A percentile compares a stretch with the other conserved stretches of the same genome.
Conservation (phyloP, 257 asterid genomes). For the Schizonepeta tenuifolia region DNA sequence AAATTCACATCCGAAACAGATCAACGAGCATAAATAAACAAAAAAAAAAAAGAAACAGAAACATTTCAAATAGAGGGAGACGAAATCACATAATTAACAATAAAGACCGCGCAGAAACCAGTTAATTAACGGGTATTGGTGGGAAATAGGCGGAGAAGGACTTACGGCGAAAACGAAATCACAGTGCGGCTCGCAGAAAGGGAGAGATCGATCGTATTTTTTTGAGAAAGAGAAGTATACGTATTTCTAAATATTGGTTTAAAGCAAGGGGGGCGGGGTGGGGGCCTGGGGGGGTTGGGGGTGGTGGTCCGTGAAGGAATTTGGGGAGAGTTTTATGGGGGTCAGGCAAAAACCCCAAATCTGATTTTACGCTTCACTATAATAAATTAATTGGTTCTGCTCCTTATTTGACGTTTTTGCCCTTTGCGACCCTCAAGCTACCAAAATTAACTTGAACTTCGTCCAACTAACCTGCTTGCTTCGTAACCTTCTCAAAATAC, state of each 20-base stretch:
- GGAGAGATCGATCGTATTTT: slow-evolving; percentile 35
- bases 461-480: too few relatives aligned
- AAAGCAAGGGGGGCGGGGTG: not conserved
- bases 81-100: slow-evolving; percentile 17
- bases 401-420: slow-evolving; percentile 3
- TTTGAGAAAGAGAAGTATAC: slow-evolving; percentile 6
- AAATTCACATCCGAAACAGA: slow-evolving; percentile 11
- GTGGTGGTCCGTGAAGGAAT: slow-evolving; percentile 11
- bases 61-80: slow-evolving; percentile 7
- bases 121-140: not conserved
- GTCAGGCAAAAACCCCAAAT: slow-evolving; percentile 35
- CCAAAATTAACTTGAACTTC: not conserved
- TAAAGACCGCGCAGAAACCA: not conserved
- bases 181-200: slow-evolving; percentile 17
- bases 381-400: slow-evolving; percentile 15
- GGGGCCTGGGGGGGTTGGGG: not conserved
- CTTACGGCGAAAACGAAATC: slow-evolving; percentile 38
- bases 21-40: not conserved
- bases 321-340: slow-evolving; percentile 30
- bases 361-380: slow-evolving; percentile 17
- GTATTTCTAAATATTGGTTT: slow-evolving; percentile 24
- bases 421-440: not conserved
- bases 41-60: not conserved
- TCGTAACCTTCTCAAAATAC: too few relatives aligned
- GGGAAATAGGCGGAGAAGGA: not conserved